Evolutionary conservation across 441 rosid species (phyloP).

Genomic region (Populus tomentosa): DNA sequence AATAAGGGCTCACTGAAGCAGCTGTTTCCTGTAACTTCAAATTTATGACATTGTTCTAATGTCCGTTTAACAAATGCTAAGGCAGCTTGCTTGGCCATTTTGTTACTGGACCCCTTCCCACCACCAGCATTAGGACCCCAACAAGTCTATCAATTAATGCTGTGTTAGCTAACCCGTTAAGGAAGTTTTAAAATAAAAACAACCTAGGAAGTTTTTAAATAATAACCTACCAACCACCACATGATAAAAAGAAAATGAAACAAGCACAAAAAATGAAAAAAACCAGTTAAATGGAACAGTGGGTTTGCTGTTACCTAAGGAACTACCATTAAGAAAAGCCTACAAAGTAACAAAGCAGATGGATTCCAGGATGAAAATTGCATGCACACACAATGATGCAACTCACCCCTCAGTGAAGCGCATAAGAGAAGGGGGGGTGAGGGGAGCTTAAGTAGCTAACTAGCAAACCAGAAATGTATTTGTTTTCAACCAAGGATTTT

Average conservation of each 20-base stretch:
- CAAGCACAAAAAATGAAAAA: not conserved
- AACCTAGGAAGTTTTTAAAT: not conserved
- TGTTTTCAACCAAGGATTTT: not conserved
- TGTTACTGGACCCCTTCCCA: constrained; percentile 74
- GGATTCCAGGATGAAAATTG: not conserved
- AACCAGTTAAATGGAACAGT: not conserved
- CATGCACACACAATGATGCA: not conserved
- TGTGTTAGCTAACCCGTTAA: constrained; percentile 8
- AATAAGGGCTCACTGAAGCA: constrained; percentile 76
- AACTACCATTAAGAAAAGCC: constrained; percentile 1
- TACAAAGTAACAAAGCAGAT: not conserved
- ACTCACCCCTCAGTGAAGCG: not conserved
- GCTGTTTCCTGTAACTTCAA: constrained; percentile 81
- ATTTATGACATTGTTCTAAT: constrained; percentile 60
- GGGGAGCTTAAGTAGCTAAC: not conserved
- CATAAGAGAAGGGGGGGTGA: too few relatives aligned
- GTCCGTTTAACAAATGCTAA: constrained; percentile 71
- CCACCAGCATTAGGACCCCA: constrained; percentile 56
- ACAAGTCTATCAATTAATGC: constrained; percentile 47
- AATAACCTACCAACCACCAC: not conserved
- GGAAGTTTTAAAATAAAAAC: not conserved
- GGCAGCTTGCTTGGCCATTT: constrained; percentile 86
- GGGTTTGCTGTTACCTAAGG: not conserved
- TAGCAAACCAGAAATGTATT: not conserved
- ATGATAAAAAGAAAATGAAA: constrained; percentile 1